Evolutionary conservation across 768 basidiomycete genomes (phyloP), one percentile per base, ranked within the genome.

Genomic region (Podaxis mareebaensis): DNA sequence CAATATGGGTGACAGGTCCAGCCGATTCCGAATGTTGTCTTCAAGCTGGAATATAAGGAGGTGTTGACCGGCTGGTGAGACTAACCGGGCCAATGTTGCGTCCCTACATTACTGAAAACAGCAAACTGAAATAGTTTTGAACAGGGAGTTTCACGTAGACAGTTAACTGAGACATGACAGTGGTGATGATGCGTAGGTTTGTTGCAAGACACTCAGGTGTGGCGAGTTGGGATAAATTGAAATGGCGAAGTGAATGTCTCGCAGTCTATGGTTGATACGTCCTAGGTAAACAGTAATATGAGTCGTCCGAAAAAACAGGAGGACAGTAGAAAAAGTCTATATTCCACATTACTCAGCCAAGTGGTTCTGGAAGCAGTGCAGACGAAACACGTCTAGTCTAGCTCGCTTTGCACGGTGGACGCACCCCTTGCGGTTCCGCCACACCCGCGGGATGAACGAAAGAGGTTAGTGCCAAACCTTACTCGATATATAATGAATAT

Each of bases 161-260:
- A 17, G 28, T 22, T 54, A 61, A 44, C 60, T 26, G 52, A 61
- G 60, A 61, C 52, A 15, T 46, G 39, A 44, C 53, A 36, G 60
- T 61, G 60, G 60, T 20, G 60, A 61, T 61, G 52, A 17, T 53
- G 52, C 60, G 59, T 60, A 53, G 59, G 22, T 60, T 51, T 61
- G 60, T n/a, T 53, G 52, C 20, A 46, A 20, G 20, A 46, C n/a
- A 42, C 40, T 26, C 58, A 58, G 20, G 30, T 58, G 44, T 46
- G 15, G 24, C 39, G 22, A 8, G 6, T 48, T 33, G 30, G 17
- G 58, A 36, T 58, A 58, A 26, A 46, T 58, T 28, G 56, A 58
- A 42, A 17, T 8, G 44, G n/a, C 44, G 17, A n/a, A 17, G n/a
- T 20, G n/a, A 22, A n/a, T n/a, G 20, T 58, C 26, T 30, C 8